These are phyloP conservation scores for Penicillium sp. DNA, from an alignment of 2,329 filamentous ascomycete genomes.

Conservation along the genomic window DNA sequence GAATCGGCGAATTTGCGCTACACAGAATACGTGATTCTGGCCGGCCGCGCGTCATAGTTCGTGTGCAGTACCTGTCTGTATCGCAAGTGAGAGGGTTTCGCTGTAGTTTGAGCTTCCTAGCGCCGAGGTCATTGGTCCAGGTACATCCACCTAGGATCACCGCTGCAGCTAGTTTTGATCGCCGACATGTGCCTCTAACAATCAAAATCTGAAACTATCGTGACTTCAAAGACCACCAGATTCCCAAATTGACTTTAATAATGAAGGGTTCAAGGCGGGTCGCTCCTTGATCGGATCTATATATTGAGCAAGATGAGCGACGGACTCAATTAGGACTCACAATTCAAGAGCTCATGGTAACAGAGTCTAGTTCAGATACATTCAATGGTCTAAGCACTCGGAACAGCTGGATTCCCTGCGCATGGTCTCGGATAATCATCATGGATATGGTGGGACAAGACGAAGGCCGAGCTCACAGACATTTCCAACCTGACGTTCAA, in stretches of 20 bases:
- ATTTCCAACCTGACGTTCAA: conserved; percentile 9
- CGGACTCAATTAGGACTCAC: too few relatives aligned
- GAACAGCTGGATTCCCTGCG: conserved; percentile 6
- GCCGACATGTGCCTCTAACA: too few relatives aligned
- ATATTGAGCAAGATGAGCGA: too few relatives aligned
- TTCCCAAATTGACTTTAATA: too few relatives aligned
- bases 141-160: conserved; percentile 8
- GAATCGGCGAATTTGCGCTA: conserved; percentile 8
- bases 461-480: conserved; percentile 7
- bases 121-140: conserved; percentile 1
- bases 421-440: conserved; percentile 5
- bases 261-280: too few relatives aligned
- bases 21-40: conserved; percentile 10
- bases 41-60: conserved; percentile 20
- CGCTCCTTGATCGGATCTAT: too few relatives aligned
- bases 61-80: conserved; percentile 15
- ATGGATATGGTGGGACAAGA: conserved; percentile 15
- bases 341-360: too few relatives aligned
- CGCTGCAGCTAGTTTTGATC: conserved; percentile 14
- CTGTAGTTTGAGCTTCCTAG: conserved; percentile 1
- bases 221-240: too few relatives aligned
- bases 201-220: too few relatives aligned
- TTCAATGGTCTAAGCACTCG: conserved; percentile 10
- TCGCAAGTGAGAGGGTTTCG: conserved; percentile 6
- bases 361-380: too few relatives aligned